phyloP scores from a whole-genome alignment of 176 grass and related monocot species.

The Urochloa ruziziensis region DNA sequence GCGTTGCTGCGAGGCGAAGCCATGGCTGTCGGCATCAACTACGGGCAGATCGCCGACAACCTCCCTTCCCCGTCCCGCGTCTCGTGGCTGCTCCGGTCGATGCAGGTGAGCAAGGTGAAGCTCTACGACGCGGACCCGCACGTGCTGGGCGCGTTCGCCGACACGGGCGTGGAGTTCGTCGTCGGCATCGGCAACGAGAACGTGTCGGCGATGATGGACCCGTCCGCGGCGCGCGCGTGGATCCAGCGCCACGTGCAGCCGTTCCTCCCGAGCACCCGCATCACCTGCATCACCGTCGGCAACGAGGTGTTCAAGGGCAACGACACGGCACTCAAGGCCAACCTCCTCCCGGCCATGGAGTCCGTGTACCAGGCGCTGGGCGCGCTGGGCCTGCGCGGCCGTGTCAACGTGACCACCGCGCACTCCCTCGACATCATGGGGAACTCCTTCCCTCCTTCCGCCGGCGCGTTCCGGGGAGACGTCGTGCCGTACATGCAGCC shows the following conservation, averaged over 20 bases:
- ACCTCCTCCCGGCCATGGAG: constrained; percentile 74
- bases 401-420: constrained; percentile 76
- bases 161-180: constrained; percentile 77
- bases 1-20: neutral
- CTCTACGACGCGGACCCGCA: constrained; percentile 85
- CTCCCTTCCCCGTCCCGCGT: constrained; percentile 67
- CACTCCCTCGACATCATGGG: constrained; percentile 83
- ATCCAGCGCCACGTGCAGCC: constrained; percentile 63
- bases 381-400: constrained; percentile 53
- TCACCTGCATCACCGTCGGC: constrained; percentile 91
- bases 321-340: constrained; percentile 57
- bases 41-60: constrained; percentile 87
- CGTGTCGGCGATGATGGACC: constrained; percentile 62
- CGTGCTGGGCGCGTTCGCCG: constrained; percentile 70
- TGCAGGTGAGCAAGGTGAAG: constrained; percentile 84
- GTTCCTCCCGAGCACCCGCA: constrained; percentile 60
- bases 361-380: constrained; percentile 53
- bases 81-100: constrained; percentile 54
- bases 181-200: constrained; percentile 84
- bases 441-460: constrained; percentile 76
- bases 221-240: constrained; percentile 55
- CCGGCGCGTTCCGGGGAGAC: constrained; percentile 64
- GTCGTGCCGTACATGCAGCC: constrained; percentile 60
- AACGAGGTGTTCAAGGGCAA: constrained; percentile 93
- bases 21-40: constrained; percentile 74